Percentiles rank a stretch among this genome's conserved stretches.
phyloP scores from a whole-genome alignment of 1,139 yeast species.

The Yamadazyma dushanensis region DNA sequence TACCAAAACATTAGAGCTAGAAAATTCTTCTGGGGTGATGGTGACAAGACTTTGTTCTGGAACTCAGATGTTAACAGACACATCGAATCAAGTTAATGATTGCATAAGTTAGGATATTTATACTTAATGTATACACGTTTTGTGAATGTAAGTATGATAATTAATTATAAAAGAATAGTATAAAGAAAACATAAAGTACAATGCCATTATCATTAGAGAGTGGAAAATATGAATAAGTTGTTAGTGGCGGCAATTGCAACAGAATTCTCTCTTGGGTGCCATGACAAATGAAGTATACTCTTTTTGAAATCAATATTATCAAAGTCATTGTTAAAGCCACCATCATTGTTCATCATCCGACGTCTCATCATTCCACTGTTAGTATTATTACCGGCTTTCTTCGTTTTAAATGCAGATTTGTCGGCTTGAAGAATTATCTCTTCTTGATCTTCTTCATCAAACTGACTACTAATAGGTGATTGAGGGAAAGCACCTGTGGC shows the following conservation, averaged over 20 bases:
- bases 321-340: conserved; percentile 50
- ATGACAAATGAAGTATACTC: conserved; percentile 91
- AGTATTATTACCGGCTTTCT: conserved; percentile 46
- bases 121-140: conserved; percentile 6
- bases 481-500: conserved; percentile 26
- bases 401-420: conserved; percentile 89
- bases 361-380: conserved; percentile 38
- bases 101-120: neutral
- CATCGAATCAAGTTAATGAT: conserved; percentile 35
- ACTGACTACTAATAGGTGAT: conserved; percentile 34
- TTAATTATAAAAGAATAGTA: neutral
- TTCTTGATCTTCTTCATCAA: conserved; percentile 61
- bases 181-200: conserved; percentile 3
- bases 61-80: conserved; percentile 89
- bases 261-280: conserved; percentile 97
- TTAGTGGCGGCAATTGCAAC: conserved; percentile 99
- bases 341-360: conserved; percentile 48
- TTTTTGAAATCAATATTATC: conserved; percentile 92
- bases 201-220: conserved; percentile 38
- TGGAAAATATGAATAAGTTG: conserved; percentile 79
- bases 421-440: conserved; percentile 92
- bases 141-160: neutral
- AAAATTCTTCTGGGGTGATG: conserved; percentile 98
- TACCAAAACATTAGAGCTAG: conserved; percentile 86
- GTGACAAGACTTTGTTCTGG: conserved; percentile 98